These are phyloP conservation scores for Blastobotrys petasosporus DNA, from an alignment of 1,139 yeast genomes.

Conservation along the genomic window DNA sequence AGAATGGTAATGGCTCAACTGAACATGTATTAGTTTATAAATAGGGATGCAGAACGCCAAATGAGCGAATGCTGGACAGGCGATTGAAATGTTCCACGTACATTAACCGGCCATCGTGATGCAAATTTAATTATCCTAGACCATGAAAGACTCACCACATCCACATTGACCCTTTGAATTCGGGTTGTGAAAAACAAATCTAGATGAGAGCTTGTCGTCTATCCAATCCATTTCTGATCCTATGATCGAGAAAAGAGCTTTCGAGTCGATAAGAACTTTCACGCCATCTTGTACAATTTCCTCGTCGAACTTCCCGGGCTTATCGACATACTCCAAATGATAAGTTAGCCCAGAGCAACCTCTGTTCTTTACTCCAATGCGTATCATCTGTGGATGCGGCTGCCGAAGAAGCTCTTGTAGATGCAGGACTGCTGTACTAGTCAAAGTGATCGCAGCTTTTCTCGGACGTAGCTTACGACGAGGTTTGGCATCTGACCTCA, in stretches of 20 bases:
- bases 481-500: slow-evolving; percentile 26
- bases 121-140: slow-evolving; percentile 35
- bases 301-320: slow-evolving; percentile 93
- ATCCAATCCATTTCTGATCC: slow-evolving; percentile 99
- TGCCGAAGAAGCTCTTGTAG: slow-evolving; percentile 59
- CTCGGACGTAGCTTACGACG: slow-evolving; percentile 70
- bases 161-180: slow-evolving; percentile 98
- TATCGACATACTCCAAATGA: slow-evolving; percentile 79
- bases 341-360: slow-evolving; percentile 96
- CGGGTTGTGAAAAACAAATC: slow-evolving; percentile 90
- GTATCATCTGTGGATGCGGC: slow-evolving; percentile 82
- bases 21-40: no score
- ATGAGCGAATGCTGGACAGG: no score
- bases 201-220: slow-evolving; percentile 82
- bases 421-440: slow-evolving; percentile 69
- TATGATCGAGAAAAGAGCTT: slow-evolving; percentile 89
- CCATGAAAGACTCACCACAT: slow-evolving; percentile 98
- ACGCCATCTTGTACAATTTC: slow-evolving; percentile 83
- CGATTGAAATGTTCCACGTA: no score
- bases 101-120: no score
- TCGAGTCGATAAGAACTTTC: slow-evolving; percentile 86
- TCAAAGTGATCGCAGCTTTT: slow-evolving; percentile 78
- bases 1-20: no score
- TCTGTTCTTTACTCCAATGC: slow-evolving; percentile 91
- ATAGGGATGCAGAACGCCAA: no score